Conservation (phyloP, 2,329 filamentous ascomycete genomes). For the Xylaria sp. region DNA sequence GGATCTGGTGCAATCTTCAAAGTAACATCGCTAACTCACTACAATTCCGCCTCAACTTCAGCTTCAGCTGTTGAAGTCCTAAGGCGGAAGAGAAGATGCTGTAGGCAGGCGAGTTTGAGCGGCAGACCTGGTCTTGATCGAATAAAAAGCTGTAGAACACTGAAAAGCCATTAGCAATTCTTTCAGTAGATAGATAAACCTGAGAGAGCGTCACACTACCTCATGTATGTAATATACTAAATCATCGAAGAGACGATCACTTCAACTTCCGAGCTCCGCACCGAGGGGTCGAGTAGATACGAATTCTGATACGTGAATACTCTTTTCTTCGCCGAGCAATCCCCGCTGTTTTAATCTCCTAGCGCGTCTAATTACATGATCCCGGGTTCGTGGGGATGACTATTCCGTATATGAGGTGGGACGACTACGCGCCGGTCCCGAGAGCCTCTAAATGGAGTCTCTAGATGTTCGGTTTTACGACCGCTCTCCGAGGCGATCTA, state of each 20-base stretch:
- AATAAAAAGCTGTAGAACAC: not conserved
- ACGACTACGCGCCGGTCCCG: not conserved
- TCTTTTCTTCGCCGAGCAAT: not conserved
- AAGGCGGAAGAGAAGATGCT: not conserved
- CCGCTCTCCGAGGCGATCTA: not conserved
- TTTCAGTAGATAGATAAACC: not conserved
- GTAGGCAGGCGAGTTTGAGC: not conserved
- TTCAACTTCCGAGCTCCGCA: constrained; percentile 7
- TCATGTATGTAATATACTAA: not conserved
- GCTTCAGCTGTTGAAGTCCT: not conserved
- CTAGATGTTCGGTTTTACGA: not conserved
- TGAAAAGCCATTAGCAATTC: not conserved
- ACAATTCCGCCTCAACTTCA: not conserved
- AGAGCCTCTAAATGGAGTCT: not conserved
- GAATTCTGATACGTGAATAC: not conserved
- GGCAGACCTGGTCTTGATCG: not conserved
- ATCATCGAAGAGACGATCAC: not conserved
- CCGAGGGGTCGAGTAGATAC: constrained; percentile 4
- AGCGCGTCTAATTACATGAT: not conserved
- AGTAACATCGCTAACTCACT: not conserved
- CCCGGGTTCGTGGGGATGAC: not conserved
- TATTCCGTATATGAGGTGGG: constrained; percentile 1
- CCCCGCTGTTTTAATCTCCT: constrained; percentile 7
- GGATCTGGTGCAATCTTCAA: not conserved
- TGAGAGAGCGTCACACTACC: not conserved